Evolutionary conservation across 768 basidiomycete species (phyloP).

Genomic region (Podaxis pistillaris): DNA sequence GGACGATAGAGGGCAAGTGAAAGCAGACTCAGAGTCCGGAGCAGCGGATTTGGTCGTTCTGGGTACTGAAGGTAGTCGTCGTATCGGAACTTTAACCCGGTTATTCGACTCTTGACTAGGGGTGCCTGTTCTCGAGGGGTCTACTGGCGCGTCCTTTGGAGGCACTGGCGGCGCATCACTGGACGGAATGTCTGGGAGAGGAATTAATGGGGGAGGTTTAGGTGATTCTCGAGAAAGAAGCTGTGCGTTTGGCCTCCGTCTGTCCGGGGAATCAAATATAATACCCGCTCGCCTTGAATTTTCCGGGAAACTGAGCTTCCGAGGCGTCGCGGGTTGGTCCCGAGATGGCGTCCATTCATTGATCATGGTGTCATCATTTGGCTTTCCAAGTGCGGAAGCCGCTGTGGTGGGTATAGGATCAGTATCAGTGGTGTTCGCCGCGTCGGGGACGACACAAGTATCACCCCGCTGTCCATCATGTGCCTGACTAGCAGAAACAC

Average conservation of each 20-base stretch:
- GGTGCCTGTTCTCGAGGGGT: background rate
- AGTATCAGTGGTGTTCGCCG: background rate
- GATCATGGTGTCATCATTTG: background rate
- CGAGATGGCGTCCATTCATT: background rate
- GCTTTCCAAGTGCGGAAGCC: background rate
- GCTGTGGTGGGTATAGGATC: background rate
- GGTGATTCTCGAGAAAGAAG: background rate
- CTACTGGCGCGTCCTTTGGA: background rate
- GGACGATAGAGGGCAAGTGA: background rate
- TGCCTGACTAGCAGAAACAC: background rate
- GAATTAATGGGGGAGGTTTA: background rate
- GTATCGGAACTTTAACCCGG: background rate
- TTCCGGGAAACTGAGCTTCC: background rate
- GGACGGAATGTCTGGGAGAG: constrained; percentile 1
- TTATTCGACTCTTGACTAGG: background rate
- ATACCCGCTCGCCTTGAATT: background rate
- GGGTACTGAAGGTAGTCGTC: constrained; percentile 2
- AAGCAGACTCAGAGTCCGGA: background rate
- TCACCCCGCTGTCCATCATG: background rate
- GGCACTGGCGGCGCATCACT: background rate
- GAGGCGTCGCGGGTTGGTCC: background rate
- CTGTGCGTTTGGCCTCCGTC: background rate
- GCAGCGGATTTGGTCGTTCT: background rate
- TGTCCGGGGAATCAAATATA: background rate
- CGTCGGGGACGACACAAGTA: background rate